Evolutionary conservation across 768 basidiomycete genomes (phyloP).

Genomic region (Macrolepiota albuminosa): DNA sequence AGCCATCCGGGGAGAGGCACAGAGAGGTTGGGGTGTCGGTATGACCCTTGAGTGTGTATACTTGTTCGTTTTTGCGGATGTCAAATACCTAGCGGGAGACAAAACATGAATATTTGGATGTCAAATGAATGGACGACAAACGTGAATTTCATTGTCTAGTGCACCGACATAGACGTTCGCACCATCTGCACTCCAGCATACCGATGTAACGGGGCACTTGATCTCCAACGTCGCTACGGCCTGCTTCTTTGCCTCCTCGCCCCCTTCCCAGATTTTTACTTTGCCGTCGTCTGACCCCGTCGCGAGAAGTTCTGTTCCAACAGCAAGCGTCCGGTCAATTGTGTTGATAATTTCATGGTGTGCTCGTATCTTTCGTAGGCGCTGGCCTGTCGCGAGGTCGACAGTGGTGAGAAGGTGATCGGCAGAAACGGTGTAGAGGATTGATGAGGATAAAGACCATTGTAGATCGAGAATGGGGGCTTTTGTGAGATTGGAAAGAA

Average conservation of each 20-base stretch:
- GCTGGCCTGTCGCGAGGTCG: slow-evolving; percentile 81
- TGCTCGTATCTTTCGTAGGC: slow-evolving; percentile 76
- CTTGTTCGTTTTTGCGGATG: slow-evolving; percentile 76
- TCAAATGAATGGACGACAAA: slow-evolving; percentile 33
- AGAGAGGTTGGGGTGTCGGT: slow-evolving; percentile 92
- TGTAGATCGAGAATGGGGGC: slow-evolving; percentile 90
- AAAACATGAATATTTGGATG: neutral
- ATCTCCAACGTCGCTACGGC: slow-evolving; percentile 78
- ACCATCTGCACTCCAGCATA: slow-evolving; percentile 91
- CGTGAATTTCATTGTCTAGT: slow-evolving; percentile 95
- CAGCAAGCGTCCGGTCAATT: slow-evolving; percentile 80
- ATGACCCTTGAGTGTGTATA: slow-evolving; percentile 80
- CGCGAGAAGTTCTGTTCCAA: slow-evolving; percentile 79
- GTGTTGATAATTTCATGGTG: slow-evolving; percentile 91
- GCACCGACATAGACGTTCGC: slow-evolving; percentile 87
- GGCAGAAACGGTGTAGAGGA: slow-evolving; percentile 82
- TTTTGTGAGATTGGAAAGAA: slow-evolving; percentile 80
- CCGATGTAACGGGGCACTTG: slow-evolving; percentile 88
- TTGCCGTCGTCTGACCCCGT: slow-evolving; percentile 92
- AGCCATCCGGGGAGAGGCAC: slow-evolving; percentile 84
- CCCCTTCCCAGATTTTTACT: slow-evolving; percentile 89
- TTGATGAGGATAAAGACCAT: slow-evolving; percentile 74
- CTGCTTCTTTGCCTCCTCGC: slow-evolving; percentile 66
- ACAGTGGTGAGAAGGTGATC: slow-evolving; percentile 79
- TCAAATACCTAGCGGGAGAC: slow-evolving; percentile 69